These are phyloP conservation scores for Rhodotorula kratochvilovae DNA, from an alignment of 768 basidiomycete genomes.

Conservation along the genomic window DNA sequence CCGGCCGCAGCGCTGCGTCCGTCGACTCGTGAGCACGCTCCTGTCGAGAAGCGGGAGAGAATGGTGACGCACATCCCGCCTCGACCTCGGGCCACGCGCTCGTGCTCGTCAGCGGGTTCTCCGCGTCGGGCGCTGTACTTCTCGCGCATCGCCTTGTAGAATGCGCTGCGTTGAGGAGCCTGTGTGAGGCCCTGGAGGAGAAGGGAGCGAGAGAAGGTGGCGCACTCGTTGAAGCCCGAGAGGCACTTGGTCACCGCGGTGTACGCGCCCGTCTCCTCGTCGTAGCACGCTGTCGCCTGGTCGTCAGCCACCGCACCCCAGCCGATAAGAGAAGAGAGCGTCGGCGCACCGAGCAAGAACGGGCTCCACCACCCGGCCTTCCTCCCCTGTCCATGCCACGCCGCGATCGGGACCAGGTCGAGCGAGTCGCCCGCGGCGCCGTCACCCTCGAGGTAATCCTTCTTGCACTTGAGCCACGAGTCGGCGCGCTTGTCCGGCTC, in stretches of 20 bases:
- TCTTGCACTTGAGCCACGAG: conserved; percentile 87
- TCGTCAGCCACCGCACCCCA: too few relatives aligned
- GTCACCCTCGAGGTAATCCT: conserved; percentile 60
- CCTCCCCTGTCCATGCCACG: conserved; percentile 53
- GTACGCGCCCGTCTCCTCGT: conserved; percentile 28
- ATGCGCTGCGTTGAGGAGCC: conserved; percentile 11
- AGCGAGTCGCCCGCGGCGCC: conserved; percentile 41
- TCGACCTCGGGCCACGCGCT: conserved; percentile 19
- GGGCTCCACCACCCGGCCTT: conserved; percentile 92
- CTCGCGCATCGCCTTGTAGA: conserved; percentile 58
- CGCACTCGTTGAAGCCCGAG: conserved; percentile 71
- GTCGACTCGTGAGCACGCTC: conserved; percentile 21
- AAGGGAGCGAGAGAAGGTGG: too few relatives aligned
- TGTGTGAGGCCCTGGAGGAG: background rate
- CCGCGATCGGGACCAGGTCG: conserved; percentile 52
- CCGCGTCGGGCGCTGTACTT: conserved; percentile 65
- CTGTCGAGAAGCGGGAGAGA: conserved; percentile 55
- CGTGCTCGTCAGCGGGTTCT: conserved; percentile 50
- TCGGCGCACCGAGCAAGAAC: conserved; percentile 62
- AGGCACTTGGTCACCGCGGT: conserved; percentile 80
- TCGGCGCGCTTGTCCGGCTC: conserved; percentile 78
- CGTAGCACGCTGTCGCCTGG: conserved; percentile 11
- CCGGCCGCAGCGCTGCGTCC: conserved; percentile 46
- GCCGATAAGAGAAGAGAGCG: too few relatives aligned
- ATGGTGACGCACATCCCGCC: conserved; percentile 47